phyloP scores from a whole-genome alignment of 2,329 filamentous ascomycete genomes.

The Aspergillus flavus region DNA sequence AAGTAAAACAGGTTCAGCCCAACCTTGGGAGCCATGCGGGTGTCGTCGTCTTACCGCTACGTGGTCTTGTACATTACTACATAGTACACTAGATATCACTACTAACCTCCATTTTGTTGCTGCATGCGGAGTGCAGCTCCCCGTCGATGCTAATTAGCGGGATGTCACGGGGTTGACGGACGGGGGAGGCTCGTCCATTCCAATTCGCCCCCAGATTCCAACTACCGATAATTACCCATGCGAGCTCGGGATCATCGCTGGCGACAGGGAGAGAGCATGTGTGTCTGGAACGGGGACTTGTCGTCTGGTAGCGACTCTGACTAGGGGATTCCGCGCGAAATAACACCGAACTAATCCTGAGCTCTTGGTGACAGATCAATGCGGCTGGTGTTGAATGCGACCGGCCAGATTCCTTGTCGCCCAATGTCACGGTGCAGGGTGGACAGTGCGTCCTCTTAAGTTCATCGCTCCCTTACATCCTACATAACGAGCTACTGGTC shows the following conservation, averaged over 20 bases:
- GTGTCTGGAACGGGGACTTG: background rate
- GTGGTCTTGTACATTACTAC: background rate
- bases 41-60: conserved; percentile 5
- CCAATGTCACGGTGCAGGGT: conserved; percentile 9
- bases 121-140: conserved; percentile 22
- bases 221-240: conserved; percentile 4
- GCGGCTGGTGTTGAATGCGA: conserved; percentile 4
- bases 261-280: background rate
- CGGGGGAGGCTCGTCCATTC: background rate
- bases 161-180: background rate
- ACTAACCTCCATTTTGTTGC: conserved; percentile 3
- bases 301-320: background rate
- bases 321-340: background rate
- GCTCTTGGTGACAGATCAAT: background rate
- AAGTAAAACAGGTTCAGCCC: background rate
- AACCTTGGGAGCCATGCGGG: conserved; percentile 8
- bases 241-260: background rate
- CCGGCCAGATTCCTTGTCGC: conserved; percentile 9
- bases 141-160: conserved; percentile 9
- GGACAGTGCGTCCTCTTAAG: background rate
- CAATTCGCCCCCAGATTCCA: background rate
- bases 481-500: background rate
- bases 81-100: background rate
- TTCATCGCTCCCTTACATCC: background rate
- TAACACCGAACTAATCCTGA: conserved; percentile 1